phyloP scores from a whole-genome alignment of 345 rosid genomes.

The Camelina laxa region DNA sequence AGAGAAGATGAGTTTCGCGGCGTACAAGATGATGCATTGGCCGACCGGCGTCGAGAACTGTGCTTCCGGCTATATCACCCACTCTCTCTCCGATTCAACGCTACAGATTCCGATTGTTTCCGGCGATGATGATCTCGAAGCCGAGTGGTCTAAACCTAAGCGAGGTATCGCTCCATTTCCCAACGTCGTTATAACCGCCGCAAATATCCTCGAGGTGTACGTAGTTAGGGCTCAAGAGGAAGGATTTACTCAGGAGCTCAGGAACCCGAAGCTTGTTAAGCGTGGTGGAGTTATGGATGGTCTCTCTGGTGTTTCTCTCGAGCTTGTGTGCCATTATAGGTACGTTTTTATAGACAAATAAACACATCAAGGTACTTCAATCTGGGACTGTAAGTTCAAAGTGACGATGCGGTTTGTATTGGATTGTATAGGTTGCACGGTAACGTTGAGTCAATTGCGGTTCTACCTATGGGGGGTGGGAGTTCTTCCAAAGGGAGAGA shows the following conservation, averaged over 20 bases:
- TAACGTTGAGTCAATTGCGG: slow-evolving; percentile 83
- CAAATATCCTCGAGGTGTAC: slow-evolving; percentile 81
- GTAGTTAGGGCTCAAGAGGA: slow-evolving; percentile 85
- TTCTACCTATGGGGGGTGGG: slow-evolving; percentile 68
- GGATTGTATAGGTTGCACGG: slow-evolving; percentile 72
- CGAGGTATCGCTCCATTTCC: slow-evolving; percentile 75
- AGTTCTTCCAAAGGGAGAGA: slow-evolving; percentile 75
- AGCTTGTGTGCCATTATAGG: slow-evolving; percentile 93
- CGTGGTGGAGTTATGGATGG: slow-evolving; percentile 87
- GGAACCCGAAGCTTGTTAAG: slow-evolving; percentile 52
- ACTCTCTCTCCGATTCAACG: slow-evolving; percentile 64
- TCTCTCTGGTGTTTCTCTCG: slow-evolving; percentile 78
- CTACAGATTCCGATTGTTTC: slow-evolving; percentile 57
- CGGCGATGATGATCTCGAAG: slow-evolving; percentile 63
- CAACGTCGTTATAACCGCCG: slow-evolving; percentile 74
- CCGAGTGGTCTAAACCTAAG: slow-evolving; percentile 62
- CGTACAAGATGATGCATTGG: slow-evolving; percentile 96
- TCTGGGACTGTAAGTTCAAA: background rate
- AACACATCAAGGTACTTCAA: no score
- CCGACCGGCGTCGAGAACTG: slow-evolving; percentile 88
- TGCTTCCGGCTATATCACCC: slow-evolving; percentile 84
- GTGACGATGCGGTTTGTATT: slow-evolving; percentile 20
- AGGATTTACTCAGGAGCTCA: slow-evolving; percentile 47
- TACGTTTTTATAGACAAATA: slow-evolving; percentile 23
- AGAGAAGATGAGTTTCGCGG: slow-evolving; percentile 85